Evolutionary conservation across 768 basidiomycete species (phyloP), one percentile per base, ranked within the genome.

Genomic region (Leccinum fibrillosum): DNA sequence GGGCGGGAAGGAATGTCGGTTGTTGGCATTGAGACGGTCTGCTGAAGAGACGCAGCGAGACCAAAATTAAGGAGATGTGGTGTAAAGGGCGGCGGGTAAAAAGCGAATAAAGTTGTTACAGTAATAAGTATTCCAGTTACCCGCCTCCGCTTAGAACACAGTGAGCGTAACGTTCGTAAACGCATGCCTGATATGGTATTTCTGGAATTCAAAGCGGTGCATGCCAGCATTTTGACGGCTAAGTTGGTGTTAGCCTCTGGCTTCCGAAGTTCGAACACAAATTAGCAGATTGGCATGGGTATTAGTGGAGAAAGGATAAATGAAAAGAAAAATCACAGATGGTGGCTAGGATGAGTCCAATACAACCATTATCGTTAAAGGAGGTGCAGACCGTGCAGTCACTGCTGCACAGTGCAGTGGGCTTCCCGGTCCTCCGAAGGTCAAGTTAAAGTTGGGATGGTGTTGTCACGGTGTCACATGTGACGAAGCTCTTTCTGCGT

Each of bases 111-210:
- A 37, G 45, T 34, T 23, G 42, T 17, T 28, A 28, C 28, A 28
- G 28, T 23, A 23, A 26, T 34, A 34, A 34, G 10, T 55, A n/a
- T 45, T 52, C 53, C 48, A 52, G 54, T 52, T 9, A 28, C 32
- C 42, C 39, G 48, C 34, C 21, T 11, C 54, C 61, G 62, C 58
- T 71, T 64, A 65, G 53, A 52, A 55, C 45, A 54, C 28, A 28
- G 28, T 52, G 57, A 42, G 64, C 57, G 42, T 45, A 56, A 63
- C 39, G 69, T 74, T 72, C 72, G 64, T 74, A 72, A 72, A 72
- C 4, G 57, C 61, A 52, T 71, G 54, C 71, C 71, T 64, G 53
- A 66, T 69, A 50, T 51, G 54, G 71, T 47, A 37, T 61, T 53
- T 50, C 2, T 9, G 19, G 49, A 17, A 60, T 57, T 57, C 32